phyloP scores from a whole-genome alignment of 352 stramenopile genomes.

The Globisporangium rhizosaccharum region DNA sequence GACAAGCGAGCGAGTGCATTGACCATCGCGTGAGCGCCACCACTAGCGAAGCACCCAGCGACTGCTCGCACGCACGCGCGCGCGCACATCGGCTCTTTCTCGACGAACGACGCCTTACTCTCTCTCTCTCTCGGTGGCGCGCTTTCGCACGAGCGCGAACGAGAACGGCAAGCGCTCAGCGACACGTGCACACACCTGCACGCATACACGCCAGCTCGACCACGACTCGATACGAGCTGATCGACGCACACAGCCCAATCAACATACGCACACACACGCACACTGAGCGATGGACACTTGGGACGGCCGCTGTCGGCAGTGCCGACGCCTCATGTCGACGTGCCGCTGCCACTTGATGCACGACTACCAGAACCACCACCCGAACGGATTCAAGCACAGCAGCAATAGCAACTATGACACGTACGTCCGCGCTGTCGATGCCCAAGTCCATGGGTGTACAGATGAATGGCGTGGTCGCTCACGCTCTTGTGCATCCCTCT shows the following conservation, averaged over 20 bases:
- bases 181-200: not conserved
- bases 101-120: not conserved
- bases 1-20: not conserved
- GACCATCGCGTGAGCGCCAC: not conserved
- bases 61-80: not conserved
- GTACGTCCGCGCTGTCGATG: constrained; percentile 1
- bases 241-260: not conserved
- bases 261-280: not conserved
- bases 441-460: not conserved
- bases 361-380: constrained; percentile 8
- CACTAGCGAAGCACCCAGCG: not conserved
- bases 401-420: not conserved
- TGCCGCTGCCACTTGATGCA: constrained; percentile 13
- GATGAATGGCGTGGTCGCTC: not conserved
- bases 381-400: constrained; percentile 5
- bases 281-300: constrained; percentile 10
- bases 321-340: constrained; percentile 16
- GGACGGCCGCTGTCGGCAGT: constrained; percentile 16
- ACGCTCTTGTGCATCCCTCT: not conserved
- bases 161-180: not conserved
- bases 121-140: not conserved
- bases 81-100: not conserved
- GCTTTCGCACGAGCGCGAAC: not conserved
- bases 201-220: too few relatives aligned
- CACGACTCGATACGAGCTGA: too few relatives aligned